phyloP scores from a whole-genome alignment of 176 grass and related monocot species.

The Hsuehochloa calcarea region DNA sequence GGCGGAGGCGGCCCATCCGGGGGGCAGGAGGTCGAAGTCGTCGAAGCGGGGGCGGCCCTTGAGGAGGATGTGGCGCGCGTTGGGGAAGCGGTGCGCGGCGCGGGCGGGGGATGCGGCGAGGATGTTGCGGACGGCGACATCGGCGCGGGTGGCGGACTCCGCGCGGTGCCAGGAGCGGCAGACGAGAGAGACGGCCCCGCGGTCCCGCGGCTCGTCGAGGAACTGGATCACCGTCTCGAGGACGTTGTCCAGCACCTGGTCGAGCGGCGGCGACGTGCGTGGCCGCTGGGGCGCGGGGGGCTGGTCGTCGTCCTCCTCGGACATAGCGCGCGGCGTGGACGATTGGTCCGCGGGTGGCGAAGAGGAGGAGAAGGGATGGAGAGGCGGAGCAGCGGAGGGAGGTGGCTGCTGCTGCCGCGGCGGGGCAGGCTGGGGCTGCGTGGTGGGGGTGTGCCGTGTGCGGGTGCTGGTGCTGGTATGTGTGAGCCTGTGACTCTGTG shows the following conservation, averaged over 20 bases:
- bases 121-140: conserved; percentile 78
- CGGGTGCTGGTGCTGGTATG: neutral
- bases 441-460: neutral
- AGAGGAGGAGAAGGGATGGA: neutral
- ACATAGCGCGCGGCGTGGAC: conserved; percentile 23
- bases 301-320: conserved; percentile 72
- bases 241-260: conserved; percentile 92
- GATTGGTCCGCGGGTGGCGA: neutral
- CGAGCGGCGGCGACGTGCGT: conserved; percentile 52
- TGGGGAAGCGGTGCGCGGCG: conserved; percentile 63
- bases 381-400: neutral
- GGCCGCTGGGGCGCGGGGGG: conserved; percentile 19
- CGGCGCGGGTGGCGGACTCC: conserved; percentile 62
- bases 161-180: conserved; percentile 81
- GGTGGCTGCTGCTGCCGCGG: neutral
- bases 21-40: conserved; percentile 85
- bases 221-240: conserved; percentile 96
- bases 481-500: neutral
- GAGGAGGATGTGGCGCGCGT: conserved; percentile 56
- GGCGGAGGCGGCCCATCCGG: conserved; percentile 64
- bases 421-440: neutral
- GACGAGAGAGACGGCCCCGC: conserved; percentile 73
- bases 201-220: conserved; percentile 59
- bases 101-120: conserved; percentile 68
- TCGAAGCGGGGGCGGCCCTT: conserved; percentile 86